phyloP scores from a whole-genome alignment of 2,329 filamentous ascomycete genomes.

The Zopfia rhizophila region DNA sequence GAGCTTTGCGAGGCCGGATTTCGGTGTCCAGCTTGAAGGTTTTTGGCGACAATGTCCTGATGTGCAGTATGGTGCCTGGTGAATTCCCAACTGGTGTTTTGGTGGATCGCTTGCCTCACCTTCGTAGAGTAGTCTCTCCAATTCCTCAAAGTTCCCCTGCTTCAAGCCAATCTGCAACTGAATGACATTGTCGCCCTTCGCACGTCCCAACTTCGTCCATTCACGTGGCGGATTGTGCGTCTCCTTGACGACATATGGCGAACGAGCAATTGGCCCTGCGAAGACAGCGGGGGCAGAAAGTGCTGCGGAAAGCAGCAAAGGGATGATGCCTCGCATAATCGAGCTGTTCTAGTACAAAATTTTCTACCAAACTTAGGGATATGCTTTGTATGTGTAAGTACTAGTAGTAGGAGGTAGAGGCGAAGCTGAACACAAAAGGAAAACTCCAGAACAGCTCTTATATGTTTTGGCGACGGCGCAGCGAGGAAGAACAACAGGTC shows the following conservation, averaged over 20 bases:
- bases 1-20: too few relatives aligned
- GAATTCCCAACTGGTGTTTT: background rate
- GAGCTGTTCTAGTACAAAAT: too few relatives aligned
- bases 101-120: constrained; percentile 42
- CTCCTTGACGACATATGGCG: constrained; percentile 66
- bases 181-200: constrained; percentile 61
- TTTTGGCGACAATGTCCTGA: too few relatives aligned
- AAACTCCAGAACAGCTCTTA: too few relatives aligned
- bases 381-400: too few relatives aligned
- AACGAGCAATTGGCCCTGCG: constrained; percentile 52
- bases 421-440: too few relatives aligned
- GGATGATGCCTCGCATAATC: constrained; percentile 35
- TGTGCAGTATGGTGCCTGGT: too few relatives aligned
- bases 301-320: constrained; percentile 38
- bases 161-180: constrained; percentile 68
- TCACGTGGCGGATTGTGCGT: constrained; percentile 62
- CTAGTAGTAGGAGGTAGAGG: too few relatives aligned
- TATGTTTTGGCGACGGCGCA: too few relatives aligned
- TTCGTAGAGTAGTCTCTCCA: constrained; percentile 66
- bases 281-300: constrained; percentile 40
- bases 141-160: constrained; percentile 65
- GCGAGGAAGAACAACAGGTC: too few relatives aligned
- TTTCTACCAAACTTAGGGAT: too few relatives aligned
- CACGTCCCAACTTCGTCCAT: constrained; percentile 61
- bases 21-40: too few relatives aligned